A percentile compares a stretch with the other conserved stretches of the same genome.
Conservation (phyloP, 208 protist genomes). For the Blechomonas ayalai region DNA sequence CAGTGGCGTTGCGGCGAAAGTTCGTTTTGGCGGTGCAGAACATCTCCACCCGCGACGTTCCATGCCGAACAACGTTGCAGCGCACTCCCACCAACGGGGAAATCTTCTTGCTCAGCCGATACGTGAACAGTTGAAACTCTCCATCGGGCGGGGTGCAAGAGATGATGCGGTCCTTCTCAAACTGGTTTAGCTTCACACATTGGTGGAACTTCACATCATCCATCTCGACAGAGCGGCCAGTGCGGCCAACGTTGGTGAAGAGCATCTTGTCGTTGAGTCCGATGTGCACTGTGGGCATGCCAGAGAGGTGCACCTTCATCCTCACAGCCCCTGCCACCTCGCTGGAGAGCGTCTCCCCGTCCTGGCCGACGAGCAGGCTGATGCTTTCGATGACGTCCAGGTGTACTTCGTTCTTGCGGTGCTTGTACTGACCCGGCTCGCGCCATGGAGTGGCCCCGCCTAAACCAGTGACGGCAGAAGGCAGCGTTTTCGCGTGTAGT, state of each 20-base stretch:
- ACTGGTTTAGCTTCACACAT: constrained; percentile 96
- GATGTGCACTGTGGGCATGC: constrained; percentile 98
- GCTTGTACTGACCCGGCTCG: constrained; percentile 92
- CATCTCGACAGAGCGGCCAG: constrained; percentile 60
- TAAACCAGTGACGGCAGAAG: constrained; percentile 85
- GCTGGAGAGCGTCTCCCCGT: constrained; percentile 91
- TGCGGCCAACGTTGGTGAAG: constrained; percentile 36
- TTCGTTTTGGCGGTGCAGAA: constrained; percentile 88
- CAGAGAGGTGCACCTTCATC: constrained; percentile 95
- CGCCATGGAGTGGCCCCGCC: constrained; percentile 95
- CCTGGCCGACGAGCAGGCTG: constrained; percentile 92
- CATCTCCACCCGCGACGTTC: constrained; percentile 92
- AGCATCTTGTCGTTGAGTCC: constrained; percentile 97
- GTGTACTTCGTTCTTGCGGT: constrained; percentile 97
- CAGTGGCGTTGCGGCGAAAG: constrained; percentile 90
- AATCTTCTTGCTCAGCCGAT: constrained; percentile 95
- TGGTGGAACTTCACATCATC: constrained; percentile 99
- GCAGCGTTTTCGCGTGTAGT: constrained; percentile 40
- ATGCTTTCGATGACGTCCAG: constrained; percentile 98
- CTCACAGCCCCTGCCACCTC: constrained; percentile 94
- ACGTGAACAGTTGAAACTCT: constrained; percentile 98
- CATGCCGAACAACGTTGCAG: constrained; percentile 83
- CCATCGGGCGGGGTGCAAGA: constrained; percentile 96
- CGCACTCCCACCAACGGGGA: constrained; percentile 92
- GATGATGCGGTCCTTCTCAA: constrained; percentile 93